Evolutionary conservation across 2,329 filamentous ascomycete genomes (phyloP), one percentile per base, ranked within the genome.

Genomic region (Stachybotrys echinatus): DNA sequence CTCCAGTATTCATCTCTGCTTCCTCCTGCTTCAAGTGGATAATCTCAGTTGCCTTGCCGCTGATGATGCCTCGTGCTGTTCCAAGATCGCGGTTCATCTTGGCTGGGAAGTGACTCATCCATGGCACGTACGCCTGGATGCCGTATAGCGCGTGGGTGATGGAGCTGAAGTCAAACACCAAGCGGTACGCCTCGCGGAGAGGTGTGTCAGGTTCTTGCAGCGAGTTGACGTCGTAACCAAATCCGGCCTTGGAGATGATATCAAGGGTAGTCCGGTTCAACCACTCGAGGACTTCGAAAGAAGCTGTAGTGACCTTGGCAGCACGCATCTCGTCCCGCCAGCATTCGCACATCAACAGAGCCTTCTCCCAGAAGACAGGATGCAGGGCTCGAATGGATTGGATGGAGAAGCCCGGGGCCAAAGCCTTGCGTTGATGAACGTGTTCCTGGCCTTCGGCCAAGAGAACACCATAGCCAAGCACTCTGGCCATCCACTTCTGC

Each of bases 181-280:
- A 59, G 5, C 67, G 64, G 55, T 73, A 74, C 5, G 69, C 69
- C 55, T 70, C 60, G 19, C 67, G 62, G 47, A 73, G 57, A 18
- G 65, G 67, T 1, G 64, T 61, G 6, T 68, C 60, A 0, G 67
- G 64, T 48, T 71, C 47, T 39, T 65, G 58, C 5, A 74, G 65
- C 1, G 69, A 71, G 55, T 68, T 60, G 50, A 73, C 65, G 17
- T 72, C 66, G 48, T 65, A 67, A 6, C 70, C 69, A 43, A 73
- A 70, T 8, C 70, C 70, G 12, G 69, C 70, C 52, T 65, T 61
- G 42, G 66, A 69, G 47, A 73, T 72, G 51, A 74, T 74, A 57
- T 74, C 72, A 19, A 74, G 65, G 0, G 71, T 73, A 31, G 67
- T 65, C 20, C 71, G 61, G 58, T 72, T 72, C n/a, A 71, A 60